Conservation (phyloP, 768 basidiomycete species). For the Suillus plorans region DNA sequence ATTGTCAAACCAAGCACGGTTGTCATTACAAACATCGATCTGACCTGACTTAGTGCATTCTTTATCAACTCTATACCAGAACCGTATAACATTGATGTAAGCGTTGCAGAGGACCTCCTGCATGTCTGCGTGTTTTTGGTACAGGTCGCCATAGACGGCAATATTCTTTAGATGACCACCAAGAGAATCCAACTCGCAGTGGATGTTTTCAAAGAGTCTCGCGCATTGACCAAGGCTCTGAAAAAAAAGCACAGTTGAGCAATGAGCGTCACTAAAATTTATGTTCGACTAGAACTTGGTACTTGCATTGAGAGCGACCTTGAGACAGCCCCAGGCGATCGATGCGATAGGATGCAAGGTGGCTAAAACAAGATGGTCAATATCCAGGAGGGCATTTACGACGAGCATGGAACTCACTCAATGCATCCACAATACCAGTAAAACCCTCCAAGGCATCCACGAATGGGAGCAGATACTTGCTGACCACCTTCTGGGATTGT, state of each 20-base stretch:
- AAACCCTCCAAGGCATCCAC: too few relatives aligned
- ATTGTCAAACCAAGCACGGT: neutral
- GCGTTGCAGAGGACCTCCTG: constrained; percentile 16
- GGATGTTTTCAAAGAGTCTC: constrained; percentile 22
- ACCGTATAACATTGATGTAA: constrained; percentile 22
- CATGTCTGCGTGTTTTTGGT: constrained; percentile 14
- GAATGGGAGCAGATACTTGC: too few relatives aligned
- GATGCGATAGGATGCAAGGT: neutral
- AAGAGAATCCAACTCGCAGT: constrained; percentile 14
- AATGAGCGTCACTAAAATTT: constrained; percentile 10
- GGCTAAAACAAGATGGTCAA: too few relatives aligned
- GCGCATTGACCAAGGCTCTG: constrained; percentile 10
- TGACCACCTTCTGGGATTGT: too few relatives aligned
- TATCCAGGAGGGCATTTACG: too few relatives aligned
- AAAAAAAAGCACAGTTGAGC: neutral
- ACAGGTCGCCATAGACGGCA: constrained; percentile 15
- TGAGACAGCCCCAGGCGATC: neutral
- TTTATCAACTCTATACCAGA: constrained; percentile 24
- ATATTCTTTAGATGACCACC: constrained; percentile 15
- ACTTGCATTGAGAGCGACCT: neutral
- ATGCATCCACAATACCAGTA: too few relatives aligned
- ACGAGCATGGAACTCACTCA: too few relatives aligned
- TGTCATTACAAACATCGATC: neutral
- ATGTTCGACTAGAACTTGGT: neutral
- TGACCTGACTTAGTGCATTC: constrained; percentile 16